phyloP scores from a whole-genome alignment of 1,284 basidiomycete genomes.

The Apiotrichum brassicae region DNA sequence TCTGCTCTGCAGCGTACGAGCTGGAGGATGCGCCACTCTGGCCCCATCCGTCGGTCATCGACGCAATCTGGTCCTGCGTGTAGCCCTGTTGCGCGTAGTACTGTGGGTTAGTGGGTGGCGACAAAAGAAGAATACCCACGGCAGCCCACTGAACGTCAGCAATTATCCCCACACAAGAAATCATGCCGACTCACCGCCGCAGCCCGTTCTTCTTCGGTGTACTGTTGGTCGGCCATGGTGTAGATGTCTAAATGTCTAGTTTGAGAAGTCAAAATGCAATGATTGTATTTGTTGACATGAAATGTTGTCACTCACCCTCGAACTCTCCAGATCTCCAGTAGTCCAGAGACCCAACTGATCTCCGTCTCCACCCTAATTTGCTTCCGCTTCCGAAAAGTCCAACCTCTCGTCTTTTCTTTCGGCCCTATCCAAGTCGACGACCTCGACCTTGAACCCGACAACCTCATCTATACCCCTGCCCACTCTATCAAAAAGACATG shows the following conservation, averaged over 20 bases:
- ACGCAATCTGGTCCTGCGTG: conserved; percentile 27
- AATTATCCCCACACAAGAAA: not conserved
- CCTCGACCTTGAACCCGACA: not conserved
- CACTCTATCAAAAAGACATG: conserved; percentile 14
- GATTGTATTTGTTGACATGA: not conserved
- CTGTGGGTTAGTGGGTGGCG: conserved; percentile 17
- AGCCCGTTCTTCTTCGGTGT: conserved; percentile 31
- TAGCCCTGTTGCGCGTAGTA: conserved; percentile 48
- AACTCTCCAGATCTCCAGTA: too few relatives aligned
- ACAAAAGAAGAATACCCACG: conserved; percentile 20
- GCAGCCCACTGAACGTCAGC: conserved; percentile 33
- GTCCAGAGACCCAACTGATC: not conserved
- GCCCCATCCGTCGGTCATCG: conserved; percentile 12
- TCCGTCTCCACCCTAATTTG: not conserved
- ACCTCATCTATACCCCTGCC: conserved; percentile 6
- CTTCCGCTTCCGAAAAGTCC: not conserved
- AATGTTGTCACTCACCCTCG: too few relatives aligned
- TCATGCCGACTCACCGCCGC: conserved; percentile 29
- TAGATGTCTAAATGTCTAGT: not conserved
- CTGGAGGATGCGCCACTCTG: conserved; percentile 1
- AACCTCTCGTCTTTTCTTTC: not conserved
- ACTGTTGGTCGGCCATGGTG: conserved; percentile 4
- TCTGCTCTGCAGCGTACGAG: not conserved
- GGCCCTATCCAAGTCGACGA: conserved; percentile 2
- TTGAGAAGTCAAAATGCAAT: not conserved